Percentiles rank a stretch among this genome's conserved stretches.
Conservation (phyloP, 31 red algal genomes). For the Endocladia muricata region DNA sequence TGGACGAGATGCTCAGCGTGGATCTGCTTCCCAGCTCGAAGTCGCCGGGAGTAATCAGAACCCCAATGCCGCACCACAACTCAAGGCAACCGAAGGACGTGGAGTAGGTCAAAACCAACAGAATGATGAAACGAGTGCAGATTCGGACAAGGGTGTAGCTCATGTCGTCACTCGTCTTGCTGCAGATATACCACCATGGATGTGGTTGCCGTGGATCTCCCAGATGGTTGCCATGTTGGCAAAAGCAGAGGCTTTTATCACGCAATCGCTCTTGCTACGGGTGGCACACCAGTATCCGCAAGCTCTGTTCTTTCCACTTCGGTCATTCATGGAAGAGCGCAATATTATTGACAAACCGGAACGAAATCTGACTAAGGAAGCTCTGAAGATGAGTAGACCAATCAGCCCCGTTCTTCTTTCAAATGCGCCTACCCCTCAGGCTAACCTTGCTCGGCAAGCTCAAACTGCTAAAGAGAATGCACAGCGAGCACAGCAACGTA, state of each 20-base stretch:
- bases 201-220: slow-evolving; percentile 97
- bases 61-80: neutral
- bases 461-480: slow-evolving; percentile 32
- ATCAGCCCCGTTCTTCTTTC: slow-evolving; percentile 44
- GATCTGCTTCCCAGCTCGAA: neutral
- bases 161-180: slow-evolving; percentile 30
- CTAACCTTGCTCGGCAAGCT: neutral
- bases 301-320: slow-evolving; percentile 83
- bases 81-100: neutral
- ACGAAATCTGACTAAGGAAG: slow-evolving; percentile 47
- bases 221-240: slow-evolving; percentile 84
- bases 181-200: slow-evolving; percentile 78
- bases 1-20: neutral
- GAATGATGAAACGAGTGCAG: neutral
- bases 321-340: slow-evolving; percentile 87
- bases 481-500: slow-evolving; percentile 11
- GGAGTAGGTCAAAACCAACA: neutral
- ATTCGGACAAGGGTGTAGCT: slow-evolving; percentile 20
- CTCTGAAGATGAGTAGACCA: slow-evolving; percentile 59
- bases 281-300: slow-evolving; percentile 91
- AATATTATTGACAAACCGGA: slow-evolving; percentile 64
- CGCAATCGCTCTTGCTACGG: slow-evolving; percentile 47
- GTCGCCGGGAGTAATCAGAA: neutral
- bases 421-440: slow-evolving; percentile 40
- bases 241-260: slow-evolving; percentile 39